phyloP scores from a whole-genome alignment of 1,284 basidiomycete genomes.

The Prillingera fragicola region DNA sequence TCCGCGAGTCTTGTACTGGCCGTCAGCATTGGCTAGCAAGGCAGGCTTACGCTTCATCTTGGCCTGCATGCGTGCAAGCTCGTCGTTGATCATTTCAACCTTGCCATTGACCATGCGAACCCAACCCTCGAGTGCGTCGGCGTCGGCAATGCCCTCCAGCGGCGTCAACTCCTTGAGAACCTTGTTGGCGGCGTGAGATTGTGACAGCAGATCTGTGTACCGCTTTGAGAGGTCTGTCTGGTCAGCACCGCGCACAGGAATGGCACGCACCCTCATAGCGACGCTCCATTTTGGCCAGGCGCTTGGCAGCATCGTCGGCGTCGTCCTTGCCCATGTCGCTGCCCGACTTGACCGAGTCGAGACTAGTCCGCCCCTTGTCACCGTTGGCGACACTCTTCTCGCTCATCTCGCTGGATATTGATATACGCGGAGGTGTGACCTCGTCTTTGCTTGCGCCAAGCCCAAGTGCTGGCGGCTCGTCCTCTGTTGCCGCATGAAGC shows the following conservation, averaged over 20 bases:
- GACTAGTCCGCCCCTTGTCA: no score
- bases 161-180: constrained; percentile 69
- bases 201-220: constrained; percentile 28
- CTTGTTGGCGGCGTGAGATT: constrained; percentile 57
- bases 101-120: constrained; percentile 64
- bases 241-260: neutral
- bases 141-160: constrained; percentile 60
- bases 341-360: no score
- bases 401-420: no score
- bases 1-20: constrained; percentile 71
- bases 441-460: no score
- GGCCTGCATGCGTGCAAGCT: constrained; percentile 64
- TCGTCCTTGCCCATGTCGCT: no score
- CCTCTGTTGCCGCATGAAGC: no score
- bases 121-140: constrained; percentile 65
- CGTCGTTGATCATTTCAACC: constrained; percentile 58
- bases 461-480: no score
- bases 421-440: no score
- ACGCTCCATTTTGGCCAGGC: constrained; percentile 24
- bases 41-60: constrained; percentile 61
- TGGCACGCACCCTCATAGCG: constrained; percentile 30
- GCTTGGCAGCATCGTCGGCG: constrained; percentile 10
- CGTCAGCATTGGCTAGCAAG: constrained; percentile 10
- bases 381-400: no score
- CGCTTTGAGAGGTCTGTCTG: constrained; percentile 30